phyloP scores from a whole-genome alignment of 768 basidiomycete species.

The Leccinum truebloodii region DNA sequence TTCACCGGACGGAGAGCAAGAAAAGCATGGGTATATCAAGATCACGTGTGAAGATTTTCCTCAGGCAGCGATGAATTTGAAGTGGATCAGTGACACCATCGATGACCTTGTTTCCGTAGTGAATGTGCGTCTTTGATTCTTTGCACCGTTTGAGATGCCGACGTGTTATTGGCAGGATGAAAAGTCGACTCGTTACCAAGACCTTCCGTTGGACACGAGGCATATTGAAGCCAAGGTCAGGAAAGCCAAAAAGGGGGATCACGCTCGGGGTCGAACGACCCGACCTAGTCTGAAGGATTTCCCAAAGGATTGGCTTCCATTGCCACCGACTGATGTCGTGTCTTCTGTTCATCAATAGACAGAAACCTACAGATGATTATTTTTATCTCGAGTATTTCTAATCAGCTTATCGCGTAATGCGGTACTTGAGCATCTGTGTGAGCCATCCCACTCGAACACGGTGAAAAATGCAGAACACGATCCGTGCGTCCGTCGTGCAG shows the following conservation, averaged over 20 bases:
- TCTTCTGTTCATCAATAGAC: slow-evolving; percentile 13
- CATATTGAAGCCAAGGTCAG: slow-evolving; percentile 71
- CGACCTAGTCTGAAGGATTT: slow-evolving; percentile 77
- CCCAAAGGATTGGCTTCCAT: slow-evolving; percentile 81
- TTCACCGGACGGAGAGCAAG: slow-evolving; percentile 42
- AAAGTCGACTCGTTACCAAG: slow-evolving; percentile 46
- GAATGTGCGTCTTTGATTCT: slow-evolving; percentile 60
- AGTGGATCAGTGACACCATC: slow-evolving; percentile 89
- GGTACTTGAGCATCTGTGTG: neutral
- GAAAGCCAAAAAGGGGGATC: slow-evolving; percentile 76
- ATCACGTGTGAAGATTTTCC: slow-evolving; percentile 90
- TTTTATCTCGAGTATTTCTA: slow-evolving; percentile 2
- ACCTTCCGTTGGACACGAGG: slow-evolving; percentile 81
- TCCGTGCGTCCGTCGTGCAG: slow-evolving; percentile 55
- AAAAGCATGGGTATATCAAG: slow-evolving; percentile 81
- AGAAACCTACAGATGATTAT: neutral
- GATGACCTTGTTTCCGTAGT: slow-evolving; percentile 78
- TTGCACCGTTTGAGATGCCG: slow-evolving; percentile 10
- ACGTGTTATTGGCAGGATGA: slow-evolving; percentile 25
- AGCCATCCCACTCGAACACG: neutral
- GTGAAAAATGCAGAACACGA: slow-evolving; percentile 31
- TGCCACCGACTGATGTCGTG: slow-evolving; percentile 3
- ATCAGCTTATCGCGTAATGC: slow-evolving; percentile 5
- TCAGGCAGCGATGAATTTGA: slow-evolving; percentile 82
- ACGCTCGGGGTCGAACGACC: slow-evolving; percentile 53